A percentile compares a stretch with the other conserved stretches of the same genome.
phyloP scores from a whole-genome alignment of 106 monocot species.

The Acanthochlamys bracteata region DNA sequence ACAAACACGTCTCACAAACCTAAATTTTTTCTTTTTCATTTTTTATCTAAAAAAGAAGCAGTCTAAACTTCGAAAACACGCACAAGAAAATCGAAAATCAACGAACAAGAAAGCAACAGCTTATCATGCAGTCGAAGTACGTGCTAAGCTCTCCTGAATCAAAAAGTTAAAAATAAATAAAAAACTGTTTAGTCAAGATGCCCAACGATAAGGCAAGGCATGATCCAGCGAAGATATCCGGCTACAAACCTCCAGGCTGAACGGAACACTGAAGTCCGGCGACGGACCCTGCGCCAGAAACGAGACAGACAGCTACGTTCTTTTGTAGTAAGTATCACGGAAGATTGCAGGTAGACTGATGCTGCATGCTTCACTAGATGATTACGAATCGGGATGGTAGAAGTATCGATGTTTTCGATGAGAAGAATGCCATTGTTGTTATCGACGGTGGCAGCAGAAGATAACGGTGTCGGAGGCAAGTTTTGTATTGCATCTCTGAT shows the following conservation, averaged over 20 bases:
- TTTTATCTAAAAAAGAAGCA: too few relatives aligned
- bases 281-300: constrained; percentile 20
- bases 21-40: too few relatives aligned
- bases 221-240: constrained; percentile 11
- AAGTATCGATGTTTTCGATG: constrained; percentile 20
- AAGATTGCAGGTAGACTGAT: constrained; percentile 50
- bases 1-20: too few relatives aligned
- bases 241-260: constrained; percentile 15
- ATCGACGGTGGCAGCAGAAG: background rate
- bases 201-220: background rate
- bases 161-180: too few relatives aligned
- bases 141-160: too few relatives aligned
- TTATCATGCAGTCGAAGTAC: too few relatives aligned
- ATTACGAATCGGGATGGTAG: constrained; percentile 41
- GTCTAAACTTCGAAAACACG: too few relatives aligned
- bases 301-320: constrained; percentile 30
- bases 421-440: background rate
- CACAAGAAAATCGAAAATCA: too few relatives aligned
- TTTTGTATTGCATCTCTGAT: constrained; percentile 36
- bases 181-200: too few relatives aligned
- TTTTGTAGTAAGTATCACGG: constrained; percentile 31
- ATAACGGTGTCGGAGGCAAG: background rate
- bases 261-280: background rate
- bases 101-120: too few relatives aligned
- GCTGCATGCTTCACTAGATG: constrained; percentile 63